These are phyloP conservation scores for Phytophthora aleatoria DNA, from an alignment of 352 stramenopile species.

Conservation along the genomic window DNA sequence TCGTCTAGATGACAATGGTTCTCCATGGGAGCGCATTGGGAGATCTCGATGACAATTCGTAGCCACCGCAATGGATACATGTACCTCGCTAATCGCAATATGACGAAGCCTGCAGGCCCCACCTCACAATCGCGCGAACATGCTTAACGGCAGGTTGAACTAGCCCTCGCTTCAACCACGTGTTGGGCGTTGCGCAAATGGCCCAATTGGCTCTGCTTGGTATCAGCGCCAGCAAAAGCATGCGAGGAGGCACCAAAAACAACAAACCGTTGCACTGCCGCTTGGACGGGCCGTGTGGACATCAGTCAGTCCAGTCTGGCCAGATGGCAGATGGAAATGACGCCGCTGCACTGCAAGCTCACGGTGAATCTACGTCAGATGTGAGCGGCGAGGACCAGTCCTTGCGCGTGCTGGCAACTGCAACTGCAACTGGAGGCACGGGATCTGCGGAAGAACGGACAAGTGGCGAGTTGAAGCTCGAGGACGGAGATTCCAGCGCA, in stretches of 20 bases:
- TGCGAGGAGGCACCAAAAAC: slow-evolving; percentile 22
- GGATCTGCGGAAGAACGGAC: slow-evolving; percentile 17
- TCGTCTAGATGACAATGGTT: neutral
- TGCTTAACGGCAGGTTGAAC: slow-evolving; percentile 24
- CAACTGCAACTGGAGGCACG: slow-evolving; percentile 26
- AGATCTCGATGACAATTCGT: neutral
- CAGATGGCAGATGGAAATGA: slow-evolving; percentile 26
- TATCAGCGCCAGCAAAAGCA: slow-evolving; percentile 11
- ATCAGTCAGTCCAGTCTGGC: slow-evolving; percentile 12
- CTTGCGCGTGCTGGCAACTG: slow-evolving; percentile 23
- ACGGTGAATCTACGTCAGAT: slow-evolving; percentile 23
- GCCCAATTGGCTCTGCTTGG: slow-evolving; percentile 2
- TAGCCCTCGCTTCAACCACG: slow-evolving; percentile 33
- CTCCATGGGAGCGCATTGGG: neutral
- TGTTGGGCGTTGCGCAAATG: slow-evolving; percentile 24
- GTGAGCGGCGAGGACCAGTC: slow-evolving; percentile 22
- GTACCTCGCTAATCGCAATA: slow-evolving; percentile 27
- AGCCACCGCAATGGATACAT: neutral
- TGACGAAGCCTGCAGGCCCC: slow-evolving; percentile 13
- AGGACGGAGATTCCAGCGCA: slow-evolving; percentile 14
- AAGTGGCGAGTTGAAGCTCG: slow-evolving; percentile 24
- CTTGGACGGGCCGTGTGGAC: slow-evolving; percentile 16
- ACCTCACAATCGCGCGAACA: slow-evolving; percentile 24
- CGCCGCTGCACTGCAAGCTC: slow-evolving; percentile 11
- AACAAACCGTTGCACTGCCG: slow-evolving; percentile 16